These are phyloP conservation scores for Ogataea wickerhamii DNA, from an alignment of 805 yeast species.

Conservation along the genomic window DNA sequence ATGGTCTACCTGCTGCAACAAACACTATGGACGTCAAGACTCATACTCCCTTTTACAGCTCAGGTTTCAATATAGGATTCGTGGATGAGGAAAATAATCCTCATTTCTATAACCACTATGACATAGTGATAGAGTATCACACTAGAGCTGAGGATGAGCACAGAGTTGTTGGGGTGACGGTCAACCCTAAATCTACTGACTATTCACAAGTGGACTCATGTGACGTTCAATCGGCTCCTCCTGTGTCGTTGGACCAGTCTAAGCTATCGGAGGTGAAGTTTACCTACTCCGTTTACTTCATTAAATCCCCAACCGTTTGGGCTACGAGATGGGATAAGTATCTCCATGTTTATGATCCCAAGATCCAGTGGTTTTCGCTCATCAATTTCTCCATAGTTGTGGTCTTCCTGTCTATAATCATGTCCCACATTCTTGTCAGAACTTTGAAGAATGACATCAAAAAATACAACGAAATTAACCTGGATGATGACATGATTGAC, in stretches of 20 bases:
- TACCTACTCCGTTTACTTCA: slow-evolving; percentile 81
- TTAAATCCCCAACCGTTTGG: slow-evolving; percentile 75
- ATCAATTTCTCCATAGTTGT: slow-evolving; percentile 83
- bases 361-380: slow-evolving; percentile 93
- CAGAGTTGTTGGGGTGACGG: slow-evolving; percentile 90
- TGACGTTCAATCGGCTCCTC: slow-evolving; percentile 21
- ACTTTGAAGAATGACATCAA: slow-evolving; percentile 83
- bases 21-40: slow-evolving; percentile 55
- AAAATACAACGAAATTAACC: slow-evolving; percentile 82
- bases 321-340: slow-evolving; percentile 99
- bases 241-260: slow-evolving; percentile 48
- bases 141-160: slow-evolving; percentile 58
- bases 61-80: slow-evolving; percentile 78
- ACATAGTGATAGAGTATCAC: slow-evolving; percentile 79
- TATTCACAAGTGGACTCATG: slow-evolving; percentile 22
- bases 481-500: slow-evolving; percentile 83
- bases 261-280: slow-evolving; percentile 59
- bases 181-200: slow-evolving; percentile 57
- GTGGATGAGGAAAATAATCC: slow-evolving; percentile 53
- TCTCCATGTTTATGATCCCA: slow-evolving; percentile 85
- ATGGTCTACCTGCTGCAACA: slow-evolving; percentile 91
- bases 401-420: slow-evolving; percentile 67
- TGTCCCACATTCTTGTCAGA: slow-evolving; percentile 72
- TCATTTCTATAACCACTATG: slow-evolving; percentile 77
- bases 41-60: slow-evolving; percentile 60